Conservation (phyloP, 371 early-diverging fungal species). For the Apophysomyces variabilis region DNA sequence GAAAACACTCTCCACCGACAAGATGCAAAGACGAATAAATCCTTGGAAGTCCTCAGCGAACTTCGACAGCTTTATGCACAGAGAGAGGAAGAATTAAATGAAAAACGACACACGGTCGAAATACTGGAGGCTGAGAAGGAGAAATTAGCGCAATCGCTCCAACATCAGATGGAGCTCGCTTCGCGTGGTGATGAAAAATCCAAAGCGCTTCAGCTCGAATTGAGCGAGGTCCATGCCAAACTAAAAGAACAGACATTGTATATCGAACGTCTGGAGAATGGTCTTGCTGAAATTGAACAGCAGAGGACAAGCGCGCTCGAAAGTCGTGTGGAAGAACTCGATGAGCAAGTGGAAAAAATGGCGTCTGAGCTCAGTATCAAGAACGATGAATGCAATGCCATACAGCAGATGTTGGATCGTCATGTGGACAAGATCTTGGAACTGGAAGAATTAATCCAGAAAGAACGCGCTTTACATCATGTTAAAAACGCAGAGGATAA, state of each 20-base stretch:
- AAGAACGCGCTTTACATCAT: background rate
- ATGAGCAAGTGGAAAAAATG: background rate
- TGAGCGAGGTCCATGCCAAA: conserved; percentile 9
- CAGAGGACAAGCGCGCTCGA: conserved; percentile 5
- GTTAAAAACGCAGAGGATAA: too few species aligned
- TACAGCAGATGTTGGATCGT: conserved; percentile 18
- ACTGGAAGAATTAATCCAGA: conserved; percentile 12
- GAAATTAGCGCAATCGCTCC: conserved; percentile 22
- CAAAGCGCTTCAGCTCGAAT: conserved; percentile 1
- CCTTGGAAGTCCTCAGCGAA: conserved; percentile 34
- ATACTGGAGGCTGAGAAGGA: conserved; percentile 32
- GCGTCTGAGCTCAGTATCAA: background rate
- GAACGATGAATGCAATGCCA: conserved; percentile 1
- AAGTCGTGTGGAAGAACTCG: conserved; percentile 6
- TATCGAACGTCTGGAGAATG: background rate
- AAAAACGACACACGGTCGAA: conserved; percentile 24
- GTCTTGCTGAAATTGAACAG: conserved; percentile 10
- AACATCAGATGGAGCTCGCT: conserved; percentile 25
- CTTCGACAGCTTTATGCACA: conserved; percentile 31
- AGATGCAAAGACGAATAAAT: conserved; percentile 39
- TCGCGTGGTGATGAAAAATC: conserved; percentile 19
- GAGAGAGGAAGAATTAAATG: conserved; percentile 39
- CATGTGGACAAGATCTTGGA: conserved; percentile 11
- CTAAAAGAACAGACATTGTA: background rate
- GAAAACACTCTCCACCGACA: conserved; percentile 41